Evolutionary conservation across 345 rosid genomes (phyloP), one percentile per base, ranked within the genome.

Genomic region (Sisymbrium altissimum): DNA sequence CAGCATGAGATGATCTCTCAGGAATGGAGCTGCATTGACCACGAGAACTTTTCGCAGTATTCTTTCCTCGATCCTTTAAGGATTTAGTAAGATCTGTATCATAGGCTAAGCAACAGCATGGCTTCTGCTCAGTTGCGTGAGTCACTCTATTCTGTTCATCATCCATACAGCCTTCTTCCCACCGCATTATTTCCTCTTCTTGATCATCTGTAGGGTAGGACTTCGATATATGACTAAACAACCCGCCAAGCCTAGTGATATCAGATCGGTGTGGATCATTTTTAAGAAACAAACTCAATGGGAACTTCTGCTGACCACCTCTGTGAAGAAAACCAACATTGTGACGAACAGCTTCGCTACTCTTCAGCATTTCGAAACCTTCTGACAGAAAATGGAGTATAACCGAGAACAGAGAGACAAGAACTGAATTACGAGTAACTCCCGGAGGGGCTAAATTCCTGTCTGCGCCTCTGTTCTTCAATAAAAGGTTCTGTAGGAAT

Each of bases 121-220:
- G 99, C 77, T 90, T 95, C 78, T 81, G 87, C 56, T 70, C 61
- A 35, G 97, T 90, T 49, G 72, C 81, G 78, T 95, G 99, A 46
- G 97, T 88, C 49, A 92, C 85, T 74, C 88, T 84, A 62, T 79
- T 80, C 64, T 84, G 88, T 78, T 86, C 88, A 59, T 87, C 97
- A 81, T 95, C 97, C 93, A 86, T 76, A 78, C 87, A 87, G 66
- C 97, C 99, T 89, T 95, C 99, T 79, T 92, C 97, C 99, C 97
- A 92, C 80, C 73, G 86, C 76, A 95, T 84, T 29, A 85, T 79
- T 79, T 88, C 98, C 21, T 70, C 80, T 76, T 92, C 97, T 68
- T 85, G 87, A 64, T 82, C 87, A 82, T 64, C 41, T 55, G 84
- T 81, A 25, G 97, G 92, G 80, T 87, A 81, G 43, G 87, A 86